Base-by-base conservation (phyloP, 1,284 basidiomycete species). In the Rhodofomes roseus region DNA sequence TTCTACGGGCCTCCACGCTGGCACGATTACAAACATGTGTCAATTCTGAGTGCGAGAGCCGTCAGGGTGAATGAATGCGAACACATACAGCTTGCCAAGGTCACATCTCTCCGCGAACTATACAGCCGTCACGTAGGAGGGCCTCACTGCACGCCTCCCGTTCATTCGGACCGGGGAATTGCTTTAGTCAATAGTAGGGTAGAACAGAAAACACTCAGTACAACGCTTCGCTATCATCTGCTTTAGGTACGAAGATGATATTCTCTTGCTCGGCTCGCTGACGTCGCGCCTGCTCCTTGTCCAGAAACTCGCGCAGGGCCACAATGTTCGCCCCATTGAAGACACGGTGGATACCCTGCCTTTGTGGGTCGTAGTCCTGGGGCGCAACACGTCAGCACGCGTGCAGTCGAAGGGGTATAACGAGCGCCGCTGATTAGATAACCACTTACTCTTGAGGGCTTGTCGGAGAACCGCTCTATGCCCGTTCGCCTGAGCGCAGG, bases 391-490 rank as follows among this genome's bases (percentile, higher is more conserved):
- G 46, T 48, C 25, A 48, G 22, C 14, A 29, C 4, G 12, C 14
- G 16, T 2, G 2, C 16, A 14, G n/a, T 23, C 23, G 9, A 23
- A 25, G 6, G 25, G 23, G 12, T 31, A 18, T 50, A 50, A 9
- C 41, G 34, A 4, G 4, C 27, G 22, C 46, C 8, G 22, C 46
- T 29, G 27, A 48, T 18, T 16, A 25, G 55, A 8, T 27, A 22
- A 34, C 6, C 25, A 63, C 63, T 54, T 67, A 92, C 91, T 74
- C 81, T 66, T 29, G 94, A 94, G 18, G 89, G 81, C 14, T 78
- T 70, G 39, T 95, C 85, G 63, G 94, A 95, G 76, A 95, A 96
- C 57, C 85, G 80, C 62, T 89, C 83, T 36, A 96, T 75, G 36
- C 93, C 93, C 58, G 78, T 80, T 56, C 88, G 79, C 59, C 80